These are phyloP conservation scores for Paspalum vaginatum DNA, from an alignment of 176 grass and related monocot species.

Conservation along the genomic window DNA sequence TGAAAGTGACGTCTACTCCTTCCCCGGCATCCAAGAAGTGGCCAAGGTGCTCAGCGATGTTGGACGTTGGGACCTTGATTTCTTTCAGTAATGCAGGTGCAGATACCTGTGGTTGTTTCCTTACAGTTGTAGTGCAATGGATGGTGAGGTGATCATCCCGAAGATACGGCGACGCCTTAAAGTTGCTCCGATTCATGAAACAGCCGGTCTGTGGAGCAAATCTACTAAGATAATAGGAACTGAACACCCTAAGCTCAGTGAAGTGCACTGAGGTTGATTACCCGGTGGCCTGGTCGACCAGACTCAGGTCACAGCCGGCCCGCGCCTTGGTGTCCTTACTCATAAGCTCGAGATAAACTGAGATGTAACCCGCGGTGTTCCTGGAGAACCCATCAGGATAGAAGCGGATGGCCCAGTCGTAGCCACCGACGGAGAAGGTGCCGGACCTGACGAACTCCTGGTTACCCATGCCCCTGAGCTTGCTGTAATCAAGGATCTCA, in stretches of 20 bases:
- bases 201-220: neutral
- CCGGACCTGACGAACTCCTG: neutral
- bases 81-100: neutral
- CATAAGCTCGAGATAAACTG: neutral
- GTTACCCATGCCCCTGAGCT: neutral
- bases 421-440: neutral
- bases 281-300: neutral
- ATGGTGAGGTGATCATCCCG: neutral
- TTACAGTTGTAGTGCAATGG: neutral
- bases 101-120: neutral
- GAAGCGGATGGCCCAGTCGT: slow-evolving; percentile 3
- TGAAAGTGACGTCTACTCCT: slow-evolving; percentile 30
- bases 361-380: fast-evolving
- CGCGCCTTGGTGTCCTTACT: neutral
- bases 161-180: neutral
- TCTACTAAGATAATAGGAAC: neutral
- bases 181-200: neutral
- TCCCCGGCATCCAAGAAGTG: neutral
- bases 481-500: neutral
- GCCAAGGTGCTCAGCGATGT: neutral
- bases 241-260: neutral
- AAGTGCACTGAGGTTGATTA: neutral
- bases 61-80: neutral
- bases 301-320: neutral
- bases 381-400: neutral